Evolutionary conservation across 1,139 yeast genomes (phyloP).

Genomic region (Yamadazyma jaroonii): DNA sequence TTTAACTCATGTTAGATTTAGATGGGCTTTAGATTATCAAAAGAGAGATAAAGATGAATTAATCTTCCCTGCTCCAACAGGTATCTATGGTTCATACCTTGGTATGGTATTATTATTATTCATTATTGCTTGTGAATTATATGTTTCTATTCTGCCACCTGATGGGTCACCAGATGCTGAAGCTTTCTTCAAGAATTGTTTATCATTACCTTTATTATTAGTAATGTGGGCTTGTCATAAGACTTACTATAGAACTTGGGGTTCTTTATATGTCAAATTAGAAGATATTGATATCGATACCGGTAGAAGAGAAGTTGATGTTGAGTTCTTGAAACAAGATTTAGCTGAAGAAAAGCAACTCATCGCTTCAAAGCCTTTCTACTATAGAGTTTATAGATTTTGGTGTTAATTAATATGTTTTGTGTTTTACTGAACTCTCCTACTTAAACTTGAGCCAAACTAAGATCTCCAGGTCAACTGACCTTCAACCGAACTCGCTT

Average conservation of each 20-base stretch:
- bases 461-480: too few relatives aligned
- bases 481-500: too few relatives aligned
- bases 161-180: conserved; percentile 20
- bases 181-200: conserved; percentile 16
- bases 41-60: conserved; percentile 44
- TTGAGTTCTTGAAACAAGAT: conserved; percentile 44
- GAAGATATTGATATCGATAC: conserved; percentile 48
- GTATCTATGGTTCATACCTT: conserved; percentile 44
- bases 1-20: conserved; percentile 37
- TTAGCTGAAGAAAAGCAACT: conserved; percentile 40
- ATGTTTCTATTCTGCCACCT: conserved; percentile 46
- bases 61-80: conserved; percentile 46
- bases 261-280: conserved; percentile 26
- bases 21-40: conserved; percentile 33
- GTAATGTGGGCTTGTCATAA: conserved; percentile 30
- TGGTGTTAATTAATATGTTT: conserved; percentile 29
- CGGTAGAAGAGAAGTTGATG: conserved; percentile 47
- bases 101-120: conserved; percentile 41
- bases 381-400: conserved; percentile 31
- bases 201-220: conserved; percentile 39
- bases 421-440: neutral
- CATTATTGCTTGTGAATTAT: conserved; percentile 46
- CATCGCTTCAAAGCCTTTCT: conserved; percentile 26
- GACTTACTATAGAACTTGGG: conserved; percentile 27
- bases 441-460: neutral